Conservation (phyloP, 1,139 yeast species). For the Geotrichum klebahnii region DNA sequence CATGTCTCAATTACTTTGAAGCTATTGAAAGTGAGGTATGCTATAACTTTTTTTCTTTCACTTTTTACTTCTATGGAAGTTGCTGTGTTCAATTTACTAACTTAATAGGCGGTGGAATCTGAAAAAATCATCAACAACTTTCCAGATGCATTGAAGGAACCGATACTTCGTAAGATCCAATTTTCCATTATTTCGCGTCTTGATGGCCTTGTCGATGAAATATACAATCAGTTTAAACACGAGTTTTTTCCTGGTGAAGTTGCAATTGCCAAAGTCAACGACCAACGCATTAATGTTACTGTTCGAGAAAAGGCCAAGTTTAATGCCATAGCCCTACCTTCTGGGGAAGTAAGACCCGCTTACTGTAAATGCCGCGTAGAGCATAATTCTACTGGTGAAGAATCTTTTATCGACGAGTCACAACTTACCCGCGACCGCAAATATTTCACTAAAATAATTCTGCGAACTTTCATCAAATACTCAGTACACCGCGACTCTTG, state of each 20-base stretch:
- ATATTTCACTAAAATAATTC: conserved; percentile 81
- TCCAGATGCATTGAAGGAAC: conserved; percentile 89
- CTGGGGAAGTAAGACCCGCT: conserved; percentile 53
- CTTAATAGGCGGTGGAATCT: conserved; percentile 30
- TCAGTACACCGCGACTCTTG: conserved; percentile 77
- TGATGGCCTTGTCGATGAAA: conserved; percentile 82
- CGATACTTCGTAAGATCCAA: conserved; percentile 77
- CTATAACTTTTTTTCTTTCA: background rate
- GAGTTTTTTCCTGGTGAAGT: conserved; percentile 92
- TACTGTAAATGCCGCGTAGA: conserved; percentile 70
- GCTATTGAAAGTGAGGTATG: conserved; percentile 68
- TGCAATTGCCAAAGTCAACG: conserved; percentile 54
- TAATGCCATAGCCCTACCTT: conserved; percentile 41
- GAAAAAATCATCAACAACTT: conserved; percentile 69
- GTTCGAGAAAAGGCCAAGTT: conserved; percentile 53
- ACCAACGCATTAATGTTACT: conserved; percentile 46
- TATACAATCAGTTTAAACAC: conserved; percentile 60
- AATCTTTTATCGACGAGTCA: conserved; percentile 62
- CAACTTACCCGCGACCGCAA: conserved; percentile 79
- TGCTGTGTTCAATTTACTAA: background rate
- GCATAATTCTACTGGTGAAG: conserved; percentile 48
- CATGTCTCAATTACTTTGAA: conserved; percentile 84
- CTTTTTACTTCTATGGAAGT: background rate
- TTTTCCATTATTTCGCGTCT: conserved; percentile 79
- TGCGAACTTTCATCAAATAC: conserved; percentile 82